Percentiles rank a stretch among this genome's conserved stretches.
These are phyloP conservation scores for Entrophospora sp. DNA, from an alignment of 192 early-diverging fungal species.

Conservation along the genomic window DNA sequence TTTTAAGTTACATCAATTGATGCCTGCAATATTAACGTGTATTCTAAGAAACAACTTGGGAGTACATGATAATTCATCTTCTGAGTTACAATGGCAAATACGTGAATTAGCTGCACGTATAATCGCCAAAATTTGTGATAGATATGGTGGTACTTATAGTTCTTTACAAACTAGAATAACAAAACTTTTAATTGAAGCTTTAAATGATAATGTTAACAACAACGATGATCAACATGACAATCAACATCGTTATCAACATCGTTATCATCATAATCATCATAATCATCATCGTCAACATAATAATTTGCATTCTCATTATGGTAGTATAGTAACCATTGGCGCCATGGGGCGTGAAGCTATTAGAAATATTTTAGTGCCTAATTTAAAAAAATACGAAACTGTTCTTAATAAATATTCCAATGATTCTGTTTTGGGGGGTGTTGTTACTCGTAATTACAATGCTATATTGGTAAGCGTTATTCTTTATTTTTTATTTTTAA, in stretches of 20 bases:
- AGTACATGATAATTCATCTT: too few species aligned
- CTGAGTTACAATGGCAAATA: constrained; percentile 77
- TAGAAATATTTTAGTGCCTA: constrained; percentile 63
- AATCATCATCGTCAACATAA: too few species aligned
- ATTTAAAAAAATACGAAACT: constrained; percentile 56
- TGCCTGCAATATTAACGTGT: constrained; percentile 89
- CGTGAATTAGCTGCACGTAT: constrained; percentile 71
- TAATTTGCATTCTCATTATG: too few species aligned
- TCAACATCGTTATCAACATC: too few species aligned
- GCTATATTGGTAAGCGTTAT: constrained; percentile 38
- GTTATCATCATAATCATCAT: too few species aligned
- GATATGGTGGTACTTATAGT: constrained; percentile 75
- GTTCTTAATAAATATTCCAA: constrained; percentile 29
- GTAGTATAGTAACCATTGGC: constrained; percentile 72
- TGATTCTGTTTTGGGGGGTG: constrained; percentile 15
- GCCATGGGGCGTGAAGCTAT: constrained; percentile 74
- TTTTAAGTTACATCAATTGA: constrained; percentile 84
- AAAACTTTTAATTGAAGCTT: constrained; percentile 81
- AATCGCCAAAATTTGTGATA: constrained; percentile 60
- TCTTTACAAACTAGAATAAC: constrained; percentile 83
- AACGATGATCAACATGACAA: too few species aligned
- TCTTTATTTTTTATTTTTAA: background rate
- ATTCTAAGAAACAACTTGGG: constrained; percentile 79
- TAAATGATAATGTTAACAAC: constrained; percentile 83
- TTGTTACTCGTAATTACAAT: constrained; percentile 36